These are phyloP conservation scores for Kazachstania martiniae DNA, from an alignment of 805 yeast genomes.

Conservation along the genomic window DNA sequence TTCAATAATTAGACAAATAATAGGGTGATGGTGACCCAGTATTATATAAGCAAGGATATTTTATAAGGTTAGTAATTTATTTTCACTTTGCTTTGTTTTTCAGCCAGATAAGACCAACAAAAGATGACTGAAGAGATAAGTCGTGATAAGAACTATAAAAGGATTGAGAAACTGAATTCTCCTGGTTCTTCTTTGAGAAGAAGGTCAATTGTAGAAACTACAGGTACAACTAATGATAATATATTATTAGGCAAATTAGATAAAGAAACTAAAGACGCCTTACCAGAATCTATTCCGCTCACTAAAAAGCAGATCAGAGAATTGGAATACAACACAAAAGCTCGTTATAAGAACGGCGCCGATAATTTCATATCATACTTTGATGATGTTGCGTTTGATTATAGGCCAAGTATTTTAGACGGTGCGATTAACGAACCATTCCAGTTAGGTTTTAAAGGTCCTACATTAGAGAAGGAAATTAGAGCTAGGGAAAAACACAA, in stretches of 20 bases:
- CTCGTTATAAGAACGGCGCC: conserved; percentile 1
- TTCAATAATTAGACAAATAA: too few relatives aligned
- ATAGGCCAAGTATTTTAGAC: conserved; percentile 44
- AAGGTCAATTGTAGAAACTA: conserved; percentile 7
- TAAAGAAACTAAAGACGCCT: neutral
- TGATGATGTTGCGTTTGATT: conserved; percentile 40
- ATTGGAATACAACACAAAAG: conserved; percentile 1
- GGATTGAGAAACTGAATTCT: conserved; percentile 13
- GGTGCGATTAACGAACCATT: conserved; percentile 25
- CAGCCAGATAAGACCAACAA: too few relatives aligned
- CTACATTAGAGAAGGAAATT: conserved; percentile 20
- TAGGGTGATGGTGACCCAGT: too few relatives aligned
- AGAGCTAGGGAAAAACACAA: conserved; percentile 7
- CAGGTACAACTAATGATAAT: conserved; percentile 1
- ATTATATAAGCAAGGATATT: too few relatives aligned
- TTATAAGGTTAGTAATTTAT: too few relatives aligned
- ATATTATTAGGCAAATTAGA: neutral
- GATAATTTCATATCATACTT: conserved; percentile 38
- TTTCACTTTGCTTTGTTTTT: too few relatives aligned
- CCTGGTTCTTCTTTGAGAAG: conserved; percentile 8
- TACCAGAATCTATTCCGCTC: neutral
- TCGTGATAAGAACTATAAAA: conserved; percentile 9
- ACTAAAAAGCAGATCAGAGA: conserved; percentile 1
- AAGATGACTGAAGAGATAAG: conserved; percentile 10
- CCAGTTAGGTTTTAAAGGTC: conserved; percentile 21